Conservation (phyloP, 2,329 filamentous ascomycete genomes). For the Trichoderma sp. region DNA sequence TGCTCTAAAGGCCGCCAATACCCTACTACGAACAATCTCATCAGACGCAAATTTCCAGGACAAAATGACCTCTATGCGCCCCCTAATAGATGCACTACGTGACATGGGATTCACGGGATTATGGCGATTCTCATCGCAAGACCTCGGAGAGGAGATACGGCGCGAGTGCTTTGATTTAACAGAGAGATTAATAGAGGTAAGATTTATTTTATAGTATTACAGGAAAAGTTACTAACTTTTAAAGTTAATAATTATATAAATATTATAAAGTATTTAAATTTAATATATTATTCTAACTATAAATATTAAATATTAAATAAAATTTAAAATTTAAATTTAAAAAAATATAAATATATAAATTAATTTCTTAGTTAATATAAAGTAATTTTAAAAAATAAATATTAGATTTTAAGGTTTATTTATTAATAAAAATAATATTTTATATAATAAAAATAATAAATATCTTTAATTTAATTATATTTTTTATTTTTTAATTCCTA, state of each 20-base stretch:
- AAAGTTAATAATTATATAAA: neutral
- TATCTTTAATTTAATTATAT: too few relatives aligned
- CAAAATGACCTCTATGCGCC: conserved; percentile 45
- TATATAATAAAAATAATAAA: too few relatives aligned
- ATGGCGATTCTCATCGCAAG: conserved; percentile 56
- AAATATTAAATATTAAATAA: neutral
- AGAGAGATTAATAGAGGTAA: conserved; percentile 60
- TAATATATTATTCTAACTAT: neutral
- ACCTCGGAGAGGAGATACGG: conserved; percentile 47
- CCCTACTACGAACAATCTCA: conserved; percentile 56
- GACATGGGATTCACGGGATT: conserved; percentile 62
- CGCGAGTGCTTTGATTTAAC: conserved; percentile 53
- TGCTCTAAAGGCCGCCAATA: conserved; percentile 59
- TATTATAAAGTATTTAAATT: neutral
- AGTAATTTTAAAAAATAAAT: too few relatives aligned
- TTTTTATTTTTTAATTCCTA: too few relatives aligned
- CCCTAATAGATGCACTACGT: conserved; percentile 52
- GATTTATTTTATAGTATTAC: conserved; percentile 19
- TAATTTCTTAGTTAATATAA: too few relatives aligned
- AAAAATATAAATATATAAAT: neutral
- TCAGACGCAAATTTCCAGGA: conserved; percentile 50
- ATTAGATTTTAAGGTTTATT: too few relatives aligned
- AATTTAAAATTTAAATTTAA: neutral
- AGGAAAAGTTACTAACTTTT: neutral
- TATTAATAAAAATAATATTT: too few relatives aligned